Percentiles rank a stretch among this genome's conserved stretches.
phyloP scores from a whole-genome alignment of 2,329 filamentous ascomycete genomes.

The Aspergillus candidus region DNA sequence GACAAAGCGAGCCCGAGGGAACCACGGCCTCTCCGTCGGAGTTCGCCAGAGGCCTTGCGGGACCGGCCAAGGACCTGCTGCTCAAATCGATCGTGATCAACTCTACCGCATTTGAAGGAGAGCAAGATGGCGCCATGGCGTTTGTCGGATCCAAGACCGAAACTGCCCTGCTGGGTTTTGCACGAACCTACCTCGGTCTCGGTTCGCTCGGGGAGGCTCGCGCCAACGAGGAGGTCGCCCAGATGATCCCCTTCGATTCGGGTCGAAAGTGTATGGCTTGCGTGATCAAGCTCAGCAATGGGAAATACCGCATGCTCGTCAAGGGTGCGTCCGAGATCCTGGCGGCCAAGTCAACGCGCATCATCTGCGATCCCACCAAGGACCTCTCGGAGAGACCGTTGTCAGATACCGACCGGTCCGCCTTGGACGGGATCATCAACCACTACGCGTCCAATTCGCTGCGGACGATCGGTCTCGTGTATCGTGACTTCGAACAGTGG shows the following conservation, averaged over 20 bases:
- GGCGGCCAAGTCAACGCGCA: slow-evolving; percentile 41
- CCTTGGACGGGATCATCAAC: slow-evolving; percentile 62
- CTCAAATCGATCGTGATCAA: slow-evolving; percentile 62
- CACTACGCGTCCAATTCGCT: slow-evolving; percentile 74
- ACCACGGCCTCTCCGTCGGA: slow-evolving; percentile 40
- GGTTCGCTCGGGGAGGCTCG: slow-evolving; percentile 56
- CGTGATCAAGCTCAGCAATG: slow-evolving; percentile 51
- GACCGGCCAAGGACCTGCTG: slow-evolving; percentile 51
- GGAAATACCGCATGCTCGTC: slow-evolving; percentile 52
- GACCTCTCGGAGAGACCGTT: slow-evolving; percentile 50
- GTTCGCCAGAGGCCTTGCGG: slow-evolving; percentile 48
- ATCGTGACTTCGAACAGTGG: slow-evolving; percentile 79
- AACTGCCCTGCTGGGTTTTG: slow-evolving; percentile 66
- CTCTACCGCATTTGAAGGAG: slow-evolving; percentile 63
- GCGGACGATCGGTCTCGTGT: slow-evolving; percentile 76
- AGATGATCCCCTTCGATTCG: slow-evolving; percentile 56
- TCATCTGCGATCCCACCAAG: slow-evolving; percentile 56
- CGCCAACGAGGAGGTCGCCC: slow-evolving; percentile 53
- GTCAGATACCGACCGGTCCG: slow-evolving; percentile 51
- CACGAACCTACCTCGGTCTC: slow-evolving; percentile 60
- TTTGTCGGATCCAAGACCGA: slow-evolving; percentile 76
- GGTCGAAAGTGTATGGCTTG: slow-evolving; percentile 64
- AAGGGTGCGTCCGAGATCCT: slow-evolving; percentile 51
- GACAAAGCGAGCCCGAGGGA: too few species aligned
- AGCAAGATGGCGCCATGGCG: slow-evolving; percentile 51